Evolutionary conservation across 176 grass and related monocot species (phyloP).

Genomic region (Alloteropsis semialata): DNA sequence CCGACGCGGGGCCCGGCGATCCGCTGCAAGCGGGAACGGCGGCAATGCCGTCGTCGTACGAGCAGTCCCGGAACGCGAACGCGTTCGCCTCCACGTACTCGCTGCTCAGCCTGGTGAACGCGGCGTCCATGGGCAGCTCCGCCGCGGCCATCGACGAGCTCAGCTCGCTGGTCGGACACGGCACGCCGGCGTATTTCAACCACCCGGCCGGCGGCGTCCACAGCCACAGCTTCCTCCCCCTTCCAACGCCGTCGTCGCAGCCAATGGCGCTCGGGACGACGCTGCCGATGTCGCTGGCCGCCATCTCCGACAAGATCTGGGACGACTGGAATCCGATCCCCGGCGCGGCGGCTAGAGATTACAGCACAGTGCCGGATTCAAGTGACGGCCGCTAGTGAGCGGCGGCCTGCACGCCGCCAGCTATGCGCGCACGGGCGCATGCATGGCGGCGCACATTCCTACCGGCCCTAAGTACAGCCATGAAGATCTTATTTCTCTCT

Average conservation of each 20-base stretch:
- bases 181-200: conserved; percentile 25
- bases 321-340: conserved; percentile 79
- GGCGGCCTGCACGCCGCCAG: not conserved
- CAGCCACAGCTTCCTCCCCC: conserved; percentile 37
- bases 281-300: conserved; percentile 48
- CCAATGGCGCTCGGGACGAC: conserved; percentile 32
- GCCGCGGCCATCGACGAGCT: conserved; percentile 63
- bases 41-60: conserved; percentile 23
- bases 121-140: conserved; percentile 46
- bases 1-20: not conserved
- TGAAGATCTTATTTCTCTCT: conserved; percentile 6
- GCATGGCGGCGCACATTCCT: not conserved
- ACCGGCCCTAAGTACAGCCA: conserved; percentile 9
- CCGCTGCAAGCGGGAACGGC: conserved; percentile 32
- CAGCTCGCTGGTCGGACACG: conserved; percentile 57
- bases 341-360: conserved; percentile 52
- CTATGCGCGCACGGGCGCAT: not conserved
- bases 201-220: conserved; percentile 1
- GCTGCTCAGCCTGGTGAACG: conserved; percentile 56
- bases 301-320: conserved; percentile 90
- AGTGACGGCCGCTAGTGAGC: conserved; percentile 44
- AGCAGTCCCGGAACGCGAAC: conserved; percentile 41
- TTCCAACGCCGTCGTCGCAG: conserved; percentile 23
- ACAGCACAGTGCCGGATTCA: conserved; percentile 48
- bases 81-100: conserved; percentile 64